A percentile compares a stretch with the other conserved stretches of the same genome.
phyloP scores from a whole-genome alignment of 768 basidiomycete genomes.

The Coprinopsis sp. region DNA sequence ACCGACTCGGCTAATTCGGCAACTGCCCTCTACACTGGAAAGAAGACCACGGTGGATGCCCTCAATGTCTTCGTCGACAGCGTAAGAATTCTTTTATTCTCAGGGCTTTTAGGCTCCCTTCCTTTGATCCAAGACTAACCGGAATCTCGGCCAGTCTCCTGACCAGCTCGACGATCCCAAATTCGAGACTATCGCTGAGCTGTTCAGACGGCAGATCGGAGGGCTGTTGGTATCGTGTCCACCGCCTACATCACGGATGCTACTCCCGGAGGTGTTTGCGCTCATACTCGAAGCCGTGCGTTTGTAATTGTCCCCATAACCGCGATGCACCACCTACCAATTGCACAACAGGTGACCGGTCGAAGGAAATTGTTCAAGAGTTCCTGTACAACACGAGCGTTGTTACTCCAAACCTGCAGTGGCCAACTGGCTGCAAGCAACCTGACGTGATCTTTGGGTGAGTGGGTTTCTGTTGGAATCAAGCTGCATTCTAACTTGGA shows the following conservation, averaged over 20 bases:
- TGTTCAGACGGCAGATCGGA: slow-evolving; percentile 36
- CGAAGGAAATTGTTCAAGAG: slow-evolving; percentile 31
- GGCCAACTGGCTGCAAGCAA: slow-evolving; percentile 38
- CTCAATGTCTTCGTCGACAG: slow-evolving; percentile 40
- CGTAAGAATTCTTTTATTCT: slow-evolving; percentile 19
- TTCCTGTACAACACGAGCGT: slow-evolving; percentile 29
- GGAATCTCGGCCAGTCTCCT: slow-evolving; percentile 24
- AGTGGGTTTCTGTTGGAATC: slow-evolving; percentile 4
- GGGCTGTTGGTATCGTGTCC: slow-evolving; percentile 42
- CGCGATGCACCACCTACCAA: not conserved
- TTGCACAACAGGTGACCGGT: slow-evolving; percentile 22
- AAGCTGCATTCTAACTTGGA: not conserved
- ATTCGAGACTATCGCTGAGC: slow-evolving; percentile 39
- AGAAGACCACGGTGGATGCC: slow-evolving; percentile 39
- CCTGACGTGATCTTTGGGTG: slow-evolving; percentile 43
- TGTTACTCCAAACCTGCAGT: slow-evolving; percentile 30
- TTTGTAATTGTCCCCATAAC: not conserved
- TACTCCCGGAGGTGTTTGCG: slow-evolving; percentile 40
- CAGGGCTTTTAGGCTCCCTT: not conserved
- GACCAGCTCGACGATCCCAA: slow-evolving; percentile 41
- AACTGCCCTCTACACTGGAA: slow-evolving; percentile 41
- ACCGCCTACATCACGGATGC: slow-evolving; percentile 43
- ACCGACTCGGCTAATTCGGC: slow-evolving; percentile 47
- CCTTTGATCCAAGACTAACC: not conserved
- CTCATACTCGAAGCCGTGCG: slow-evolving; percentile 38